Evolutionary conservation across 306 rosid species (phyloP).

Genomic region (Carpinus viminea): DNA sequence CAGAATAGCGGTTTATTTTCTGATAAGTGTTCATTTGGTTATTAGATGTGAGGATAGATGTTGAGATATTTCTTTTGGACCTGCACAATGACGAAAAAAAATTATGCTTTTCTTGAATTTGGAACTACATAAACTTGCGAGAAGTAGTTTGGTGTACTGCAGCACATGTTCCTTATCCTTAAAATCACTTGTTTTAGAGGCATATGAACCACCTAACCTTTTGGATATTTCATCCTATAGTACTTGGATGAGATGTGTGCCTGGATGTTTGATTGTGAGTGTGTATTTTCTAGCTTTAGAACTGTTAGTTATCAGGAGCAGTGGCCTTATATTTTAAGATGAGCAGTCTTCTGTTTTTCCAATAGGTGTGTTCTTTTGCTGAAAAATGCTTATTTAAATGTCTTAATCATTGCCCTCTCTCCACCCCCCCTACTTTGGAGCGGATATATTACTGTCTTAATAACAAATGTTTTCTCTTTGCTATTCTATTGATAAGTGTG

Average conservation of each 20-base stretch:
- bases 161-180: not conserved
- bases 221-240: not conserved
- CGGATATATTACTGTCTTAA: not conserved
- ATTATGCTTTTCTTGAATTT: not conserved
- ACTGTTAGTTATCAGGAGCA: conserved; percentile 8
- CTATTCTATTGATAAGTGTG: not conserved
- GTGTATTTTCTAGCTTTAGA: conserved; percentile 17
- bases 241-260: not conserved
- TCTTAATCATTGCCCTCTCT: not conserved
- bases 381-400: conserved; percentile 17
- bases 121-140: conserved; percentile 10
- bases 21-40: not conserved
- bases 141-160: conserved; percentile 1
- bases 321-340: conserved; percentile 1
- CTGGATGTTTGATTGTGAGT: conserved; percentile 6
- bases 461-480: not conserved
- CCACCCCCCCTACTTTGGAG: not conserved
- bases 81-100: too few species aligned
- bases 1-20: not conserved
- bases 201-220: not conserved
- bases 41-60: not conserved
- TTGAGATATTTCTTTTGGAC: not conserved
- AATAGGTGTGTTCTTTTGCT: conserved; percentile 19
- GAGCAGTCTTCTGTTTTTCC: conserved; percentile 13
- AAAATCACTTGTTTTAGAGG: not conserved